A percentile compares a stretch with the other conserved stretches of the same genome.
Conservation (phyloP, 2,329 filamentous ascomycete species). For the Hypoxylon sp. region DNA sequence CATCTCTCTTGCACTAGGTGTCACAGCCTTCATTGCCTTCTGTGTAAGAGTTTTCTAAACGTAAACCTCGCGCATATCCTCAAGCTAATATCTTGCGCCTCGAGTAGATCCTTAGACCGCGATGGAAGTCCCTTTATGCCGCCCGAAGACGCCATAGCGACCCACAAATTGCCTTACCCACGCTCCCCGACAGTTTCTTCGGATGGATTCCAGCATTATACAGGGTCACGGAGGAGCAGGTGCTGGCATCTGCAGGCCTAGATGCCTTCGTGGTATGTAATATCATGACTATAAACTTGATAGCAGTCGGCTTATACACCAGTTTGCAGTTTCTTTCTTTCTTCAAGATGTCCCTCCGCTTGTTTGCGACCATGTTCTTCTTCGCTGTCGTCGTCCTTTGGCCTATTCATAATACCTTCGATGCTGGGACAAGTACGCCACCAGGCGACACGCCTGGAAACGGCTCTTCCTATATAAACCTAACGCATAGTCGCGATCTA, state of each 20-base stretch:
- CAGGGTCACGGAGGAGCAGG: conserved; percentile 87
- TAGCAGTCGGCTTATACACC: conserved; percentile 54
- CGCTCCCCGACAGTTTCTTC: conserved; percentile 86
- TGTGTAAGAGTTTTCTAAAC: conserved; percentile 70
- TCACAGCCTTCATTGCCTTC: conserved; percentile 81
- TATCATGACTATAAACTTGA: conserved; percentile 51
- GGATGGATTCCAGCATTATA: conserved; percentile 94
- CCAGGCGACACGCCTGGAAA: conserved; percentile 17
- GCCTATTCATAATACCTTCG: conserved; percentile 84
- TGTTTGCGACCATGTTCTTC: conserved; percentile 83
- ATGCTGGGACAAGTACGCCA: conserved; percentile 40
- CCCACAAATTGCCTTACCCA: conserved; percentile 74
- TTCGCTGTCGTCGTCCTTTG: conserved; percentile 86
- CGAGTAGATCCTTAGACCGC: conserved; percentile 82
- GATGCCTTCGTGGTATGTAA: conserved; percentile 87
- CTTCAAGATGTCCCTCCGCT: conserved; percentile 93
- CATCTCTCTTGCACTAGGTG: conserved; percentile 78
- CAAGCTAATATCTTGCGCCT: conserved; percentile 23
- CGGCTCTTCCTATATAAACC: conserved; percentile 11
- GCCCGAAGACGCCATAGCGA: conserved; percentile 85
- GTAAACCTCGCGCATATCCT: neutral
- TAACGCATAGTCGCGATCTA: conserved; percentile 11
- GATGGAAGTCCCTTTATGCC: conserved; percentile 93
- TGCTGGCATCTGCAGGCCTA: conserved; percentile 89
- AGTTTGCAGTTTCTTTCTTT: conserved; percentile 80